Base-by-base conservation (phyloP, 2,329 filamentous ascomycete species). In the Ceratocystis papillata region DNA sequence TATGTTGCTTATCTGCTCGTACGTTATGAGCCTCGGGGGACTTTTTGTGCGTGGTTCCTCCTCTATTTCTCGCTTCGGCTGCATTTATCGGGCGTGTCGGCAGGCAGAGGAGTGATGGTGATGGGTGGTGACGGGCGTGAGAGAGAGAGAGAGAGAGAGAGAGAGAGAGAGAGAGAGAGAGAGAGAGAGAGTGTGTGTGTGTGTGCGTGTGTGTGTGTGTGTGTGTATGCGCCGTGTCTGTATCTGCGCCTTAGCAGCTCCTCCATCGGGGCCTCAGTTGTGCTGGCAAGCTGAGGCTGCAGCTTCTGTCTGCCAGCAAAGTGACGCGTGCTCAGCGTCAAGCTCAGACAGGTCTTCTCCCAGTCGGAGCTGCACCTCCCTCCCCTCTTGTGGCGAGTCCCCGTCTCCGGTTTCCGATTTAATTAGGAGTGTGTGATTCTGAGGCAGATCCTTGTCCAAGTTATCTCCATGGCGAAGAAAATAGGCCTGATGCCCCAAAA, bases 351-450 rank as follows among this genome's bases (percentile, higher is more conserved):
- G n/a, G 8, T 3, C 45, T 5, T 20, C n/a, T 20, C 6, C n/a
- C 20, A 50, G 20, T 50, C n/a, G 10, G 25, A 20, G 12, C n/a
- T 53, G 20, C 20, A 53, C 48, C 20, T 3, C 8, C 20, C 48
- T 8, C 20, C 20, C 48, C 15, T 33, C 53, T n/a, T 25, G 25
- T 59, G 28, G 28, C 12, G n/a, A 59, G 53, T 17, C 53, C 22
- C 53, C 53, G 28, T 59, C 30, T 30, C 53, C 15, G 53, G 53
- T 59, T 59, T 59, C 53, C 28, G 15, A 59, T 59, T 59, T 59
- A 59, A 59, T 59, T 59, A 59, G 15, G 53, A 59, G 53, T 59
- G 53, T 30, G 28, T 59, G 53, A 37, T 59, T 30, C 53, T 59
- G 53, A 59, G 28, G 53, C 53, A 59, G 28, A 59, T 59, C 53